These are phyloP conservation scores for Blastocystis sp. DNA, from an alignment of 352 stramenopile genomes.

Conservation along the genomic window DNA sequence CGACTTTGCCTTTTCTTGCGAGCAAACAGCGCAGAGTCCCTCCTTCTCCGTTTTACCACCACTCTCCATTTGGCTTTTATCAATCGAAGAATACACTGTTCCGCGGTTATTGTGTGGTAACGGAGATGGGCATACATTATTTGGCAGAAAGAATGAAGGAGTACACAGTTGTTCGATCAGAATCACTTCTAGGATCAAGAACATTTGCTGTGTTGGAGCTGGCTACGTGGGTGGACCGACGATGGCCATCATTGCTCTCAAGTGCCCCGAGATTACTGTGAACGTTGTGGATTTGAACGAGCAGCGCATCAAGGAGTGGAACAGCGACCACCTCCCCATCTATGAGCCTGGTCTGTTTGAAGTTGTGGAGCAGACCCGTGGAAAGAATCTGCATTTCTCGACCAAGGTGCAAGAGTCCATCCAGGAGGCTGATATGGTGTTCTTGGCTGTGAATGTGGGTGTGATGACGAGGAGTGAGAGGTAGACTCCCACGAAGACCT, in stretches of 20 bases:
- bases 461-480: conserved; percentile 59
- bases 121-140: no score
- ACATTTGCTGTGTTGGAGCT: conserved; percentile 76
- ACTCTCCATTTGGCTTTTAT: no score
- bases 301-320: conserved; percentile 92
- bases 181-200: background rate
- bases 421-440: conserved; percentile 89
- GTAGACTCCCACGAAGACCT: conserved; percentile 94
- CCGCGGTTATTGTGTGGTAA: no score
- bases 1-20: background rate
- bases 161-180: background rate
- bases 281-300: conserved; percentile 88
- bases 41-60: background rate
- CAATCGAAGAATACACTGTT: no score
- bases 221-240: conserved; percentile 96
- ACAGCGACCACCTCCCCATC: conserved; percentile 85
- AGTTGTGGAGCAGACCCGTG: conserved; percentile 78
- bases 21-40: background rate
- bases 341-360: conserved; percentile 94
- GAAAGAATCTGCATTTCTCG: conserved; percentile 95
- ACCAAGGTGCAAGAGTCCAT: conserved; percentile 92
- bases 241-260: conserved; percentile 95
- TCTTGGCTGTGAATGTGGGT: conserved; percentile 70
- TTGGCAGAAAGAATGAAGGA: no score
- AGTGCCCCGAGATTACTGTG: conserved; percentile 90